A percentile compares a stretch with the other conserved stretches of the same genome.
Evolutionary conservation across 192 early-diverging fungal genomes (phyloP).

Genomic region (Linnemannia elongata): DNA sequence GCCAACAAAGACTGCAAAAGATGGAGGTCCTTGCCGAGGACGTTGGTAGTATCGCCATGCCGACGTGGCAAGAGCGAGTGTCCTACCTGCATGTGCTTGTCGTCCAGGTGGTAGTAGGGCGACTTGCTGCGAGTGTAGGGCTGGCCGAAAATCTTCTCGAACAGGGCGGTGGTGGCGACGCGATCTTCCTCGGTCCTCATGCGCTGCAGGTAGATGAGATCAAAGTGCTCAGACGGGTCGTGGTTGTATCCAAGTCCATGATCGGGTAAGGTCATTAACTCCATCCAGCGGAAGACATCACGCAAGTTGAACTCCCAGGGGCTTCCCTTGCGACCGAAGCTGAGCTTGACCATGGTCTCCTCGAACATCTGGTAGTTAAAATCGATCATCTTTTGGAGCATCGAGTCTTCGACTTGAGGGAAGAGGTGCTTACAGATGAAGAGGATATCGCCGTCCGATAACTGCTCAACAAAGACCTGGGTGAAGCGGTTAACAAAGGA

Average conservation of each 20-base stretch:
- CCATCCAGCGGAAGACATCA: constrained; percentile 96
- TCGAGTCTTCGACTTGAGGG: constrained; percentile 63
- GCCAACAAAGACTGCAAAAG: constrained; percentile 75
- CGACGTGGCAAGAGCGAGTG: constrained; percentile 69
- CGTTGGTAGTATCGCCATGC: constrained; percentile 37
- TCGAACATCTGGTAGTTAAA: constrained; percentile 92
- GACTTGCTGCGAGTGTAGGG: constrained; percentile 51
- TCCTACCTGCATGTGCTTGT: constrained; percentile 70
- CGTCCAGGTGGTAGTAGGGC: constrained; percentile 67
- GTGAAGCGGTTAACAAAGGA: constrained; percentile 99
- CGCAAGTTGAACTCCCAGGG: constrained; percentile 99
- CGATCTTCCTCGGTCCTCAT: constrained; percentile 90
- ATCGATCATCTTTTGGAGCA: constrained; percentile 72
- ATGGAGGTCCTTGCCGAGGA: constrained; percentile 67
- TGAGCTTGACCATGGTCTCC: constrained; percentile 82
- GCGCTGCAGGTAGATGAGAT: constrained; percentile 90
- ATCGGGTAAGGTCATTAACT: constrained; percentile 73
- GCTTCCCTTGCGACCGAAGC: constrained; percentile 80
- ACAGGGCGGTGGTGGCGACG: constrained; percentile 66
- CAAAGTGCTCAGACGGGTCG: constrained; percentile 77
- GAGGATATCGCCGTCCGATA: constrained; percentile 82
- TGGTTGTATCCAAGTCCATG: constrained; percentile 55
- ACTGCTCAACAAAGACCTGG: constrained; percentile 91
- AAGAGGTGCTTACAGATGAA: constrained; percentile 77
- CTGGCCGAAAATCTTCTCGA: constrained; percentile 66